Conservation (phyloP, 2,329 filamentous ascomycete species). For the Alternaria hordeiaustralica region DNA sequence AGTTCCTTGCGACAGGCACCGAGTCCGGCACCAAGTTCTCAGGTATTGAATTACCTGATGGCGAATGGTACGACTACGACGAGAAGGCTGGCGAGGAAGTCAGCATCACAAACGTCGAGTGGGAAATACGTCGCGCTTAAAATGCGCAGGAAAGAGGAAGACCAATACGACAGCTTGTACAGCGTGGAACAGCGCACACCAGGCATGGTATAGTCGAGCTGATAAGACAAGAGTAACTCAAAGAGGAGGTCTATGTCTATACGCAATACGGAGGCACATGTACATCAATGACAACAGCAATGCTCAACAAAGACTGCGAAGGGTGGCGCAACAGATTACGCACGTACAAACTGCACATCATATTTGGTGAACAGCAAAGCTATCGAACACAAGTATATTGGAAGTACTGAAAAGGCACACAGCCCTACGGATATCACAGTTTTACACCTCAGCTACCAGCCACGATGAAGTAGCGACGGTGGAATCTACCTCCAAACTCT, state of each 20-base stretch:
- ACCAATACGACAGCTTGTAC: neutral
- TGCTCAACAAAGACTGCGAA: neutral
- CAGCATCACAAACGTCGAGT: constrained; percentile 86
- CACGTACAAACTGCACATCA: neutral
- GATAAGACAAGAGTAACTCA: neutral
- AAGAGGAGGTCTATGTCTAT: neutral
- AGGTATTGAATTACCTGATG: constrained; percentile 81
- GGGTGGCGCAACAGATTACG: neutral
- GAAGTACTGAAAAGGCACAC: neutral
- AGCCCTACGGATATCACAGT: neutral
- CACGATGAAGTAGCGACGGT: neutral
- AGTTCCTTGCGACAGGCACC: constrained; percentile 83
- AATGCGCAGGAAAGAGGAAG: neutral
- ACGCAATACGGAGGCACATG: neutral
- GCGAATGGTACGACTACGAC: constrained; percentile 98
- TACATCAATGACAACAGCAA: neutral
- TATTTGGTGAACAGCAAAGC: neutral
- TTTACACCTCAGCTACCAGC: neutral
- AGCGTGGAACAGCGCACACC: neutral
- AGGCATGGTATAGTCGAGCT: neutral
- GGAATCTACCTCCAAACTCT: neutral
- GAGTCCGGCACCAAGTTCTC: constrained; percentile 85
- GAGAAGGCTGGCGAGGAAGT: constrained; percentile 93
- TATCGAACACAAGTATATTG: neutral
- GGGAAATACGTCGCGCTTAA: constrained; percentile 78